Evolutionary conservation across 805 yeast species (phyloP).

Genomic region (Metschnikowia arizonensis): DNA sequence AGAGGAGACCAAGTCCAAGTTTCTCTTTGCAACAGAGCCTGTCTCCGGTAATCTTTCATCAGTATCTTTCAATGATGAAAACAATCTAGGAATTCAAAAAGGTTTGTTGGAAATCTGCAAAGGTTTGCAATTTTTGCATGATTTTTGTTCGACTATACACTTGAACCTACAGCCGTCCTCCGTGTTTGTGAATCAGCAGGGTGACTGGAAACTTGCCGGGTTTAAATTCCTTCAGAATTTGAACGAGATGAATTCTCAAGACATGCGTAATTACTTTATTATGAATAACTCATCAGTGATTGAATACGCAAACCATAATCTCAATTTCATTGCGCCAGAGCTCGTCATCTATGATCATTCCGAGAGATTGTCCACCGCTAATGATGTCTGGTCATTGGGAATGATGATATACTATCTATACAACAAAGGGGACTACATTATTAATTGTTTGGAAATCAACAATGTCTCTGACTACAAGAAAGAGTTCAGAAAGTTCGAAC

Average conservation of each 20-base stretch:
- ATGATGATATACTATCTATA: conserved; percentile 69
- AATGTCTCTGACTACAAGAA: conserved; percentile 59
- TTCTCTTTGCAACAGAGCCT: conserved; percentile 82
- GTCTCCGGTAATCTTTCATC: conserved; percentile 55
- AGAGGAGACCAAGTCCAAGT: conserved; percentile 76
- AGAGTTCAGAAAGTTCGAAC: conserved; percentile 46
- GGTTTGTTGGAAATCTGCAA: conserved; percentile 77
- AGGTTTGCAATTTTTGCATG: conserved; percentile 80
- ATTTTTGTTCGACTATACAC: conserved; percentile 69
- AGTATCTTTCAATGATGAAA: conserved; percentile 37
- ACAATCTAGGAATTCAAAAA: conserved; percentile 70
- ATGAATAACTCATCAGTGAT: conserved; percentile 73
- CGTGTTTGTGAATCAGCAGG: conserved; percentile 70
- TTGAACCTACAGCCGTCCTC: conserved; percentile 74
- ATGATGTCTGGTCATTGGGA: conserved; percentile 85
- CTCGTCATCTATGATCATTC: conserved; percentile 56
- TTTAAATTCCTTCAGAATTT: conserved; percentile 47
- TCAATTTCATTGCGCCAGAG: conserved; percentile 83
- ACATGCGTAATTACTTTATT: conserved; percentile 55
- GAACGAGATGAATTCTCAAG: conserved; percentile 45
- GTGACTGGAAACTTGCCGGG: conserved; percentile 93
- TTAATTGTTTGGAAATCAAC: conserved; percentile 42
- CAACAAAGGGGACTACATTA: conserved; percentile 45
- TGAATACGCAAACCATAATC: conserved; percentile 71
- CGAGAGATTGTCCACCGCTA: conserved; percentile 49